Conservation (phyloP, 257 asterid species). For the Ocimum tenuiflorum region DNA sequence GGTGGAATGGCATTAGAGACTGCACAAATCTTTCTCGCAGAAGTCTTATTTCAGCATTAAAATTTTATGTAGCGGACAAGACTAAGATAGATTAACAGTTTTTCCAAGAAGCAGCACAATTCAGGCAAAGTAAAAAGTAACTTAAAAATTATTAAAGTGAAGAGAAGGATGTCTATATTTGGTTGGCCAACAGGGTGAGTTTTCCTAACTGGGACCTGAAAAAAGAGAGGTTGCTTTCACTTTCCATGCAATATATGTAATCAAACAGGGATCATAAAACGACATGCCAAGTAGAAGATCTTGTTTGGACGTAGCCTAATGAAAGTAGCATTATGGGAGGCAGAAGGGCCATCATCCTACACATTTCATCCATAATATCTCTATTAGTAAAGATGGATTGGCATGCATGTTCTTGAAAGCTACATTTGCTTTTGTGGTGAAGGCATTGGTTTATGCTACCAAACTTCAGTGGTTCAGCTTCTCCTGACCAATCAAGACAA, state of each 20-base stretch:
- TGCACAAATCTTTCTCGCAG: not conserved
- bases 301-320: conserved; percentile 33
- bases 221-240: conserved; percentile 27
- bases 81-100: no score
- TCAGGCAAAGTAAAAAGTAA: not conserved
- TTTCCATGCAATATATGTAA: conserved; percentile 23
- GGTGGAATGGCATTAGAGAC: conserved; percentile 9
- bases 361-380: conserved; percentile 22
- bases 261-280: not conserved
- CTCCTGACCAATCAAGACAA: not conserved
- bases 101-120: not conserved
- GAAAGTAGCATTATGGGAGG: conserved; percentile 27
- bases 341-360: conserved; percentile 34
- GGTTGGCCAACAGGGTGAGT: not conserved
- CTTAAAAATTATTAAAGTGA: not conserved
- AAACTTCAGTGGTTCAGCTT: conserved; percentile 21
- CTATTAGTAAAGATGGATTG: conserved; percentile 28
- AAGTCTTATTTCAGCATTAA: not conserved
- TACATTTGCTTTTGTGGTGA: conserved; percentile 31
- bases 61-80: not conserved
- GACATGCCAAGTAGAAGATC: conserved; percentile 28
- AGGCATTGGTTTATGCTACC: conserved; percentile 18
- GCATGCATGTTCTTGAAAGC: conserved; percentile 41
- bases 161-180: not conserved
- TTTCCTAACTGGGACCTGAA: conserved; percentile 16